Percentiles rank a stretch among this genome's conserved stretches.
Evolutionary conservation across 305 asterid genomes (phyloP).

Genomic region (Fraxinus floribunda): DNA sequence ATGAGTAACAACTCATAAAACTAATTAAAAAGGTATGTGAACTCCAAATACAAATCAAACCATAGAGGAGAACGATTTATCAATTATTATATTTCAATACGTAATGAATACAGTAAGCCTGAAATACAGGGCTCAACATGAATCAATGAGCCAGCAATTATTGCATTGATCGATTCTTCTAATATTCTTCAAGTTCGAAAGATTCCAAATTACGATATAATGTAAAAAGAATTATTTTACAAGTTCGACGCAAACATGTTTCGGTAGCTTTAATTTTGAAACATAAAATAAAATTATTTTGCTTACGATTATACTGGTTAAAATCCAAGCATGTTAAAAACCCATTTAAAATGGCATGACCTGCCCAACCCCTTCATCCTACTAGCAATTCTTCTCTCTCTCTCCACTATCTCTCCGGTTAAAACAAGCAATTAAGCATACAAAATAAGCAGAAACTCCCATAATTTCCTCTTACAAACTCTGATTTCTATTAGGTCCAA

Average conservation of each 20-base stretch:
- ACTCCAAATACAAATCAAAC: background rate
- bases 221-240: background rate
- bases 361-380: slow-evolving; percentile 17
- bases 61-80: background rate
- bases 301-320: background rate
- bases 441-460: background rate
- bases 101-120: background rate
- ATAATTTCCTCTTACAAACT: background rate
- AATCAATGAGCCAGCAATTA: background rate
- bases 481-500: background rate
- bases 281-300: background rate
- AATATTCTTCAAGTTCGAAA: background rate
- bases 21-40: background rate
- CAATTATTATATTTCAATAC: background rate
- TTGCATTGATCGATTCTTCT: background rate
- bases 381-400: background rate
- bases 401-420: background rate
- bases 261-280: background rate
- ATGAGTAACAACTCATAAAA: background rate
- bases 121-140: background rate
- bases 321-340: background rate
- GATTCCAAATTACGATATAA: background rate
- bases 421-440: background rate
- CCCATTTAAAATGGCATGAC: background rate
- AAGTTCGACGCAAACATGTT: background rate